A percentile compares a stretch with the other conserved stretches of the same genome.
Conservation (phyloP, 164 flowering plant species). For the Chloranthus sessilifolius region DNA sequence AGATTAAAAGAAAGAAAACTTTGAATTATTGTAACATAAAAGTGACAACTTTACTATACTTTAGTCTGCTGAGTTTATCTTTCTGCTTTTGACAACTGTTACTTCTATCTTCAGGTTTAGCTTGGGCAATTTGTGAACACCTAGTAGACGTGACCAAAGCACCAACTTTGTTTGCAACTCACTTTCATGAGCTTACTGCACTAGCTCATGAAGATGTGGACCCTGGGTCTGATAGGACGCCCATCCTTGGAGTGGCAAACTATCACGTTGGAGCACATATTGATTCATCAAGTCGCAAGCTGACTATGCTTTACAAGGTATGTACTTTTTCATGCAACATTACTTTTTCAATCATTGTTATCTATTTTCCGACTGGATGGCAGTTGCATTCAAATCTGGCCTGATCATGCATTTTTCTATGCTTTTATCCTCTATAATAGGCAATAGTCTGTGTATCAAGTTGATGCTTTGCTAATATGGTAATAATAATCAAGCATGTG, state of each 20-base stretch:
- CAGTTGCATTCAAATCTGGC: too few species aligned
- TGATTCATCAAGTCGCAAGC: slow-evolving; percentile 79
- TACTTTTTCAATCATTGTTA: too few species aligned
- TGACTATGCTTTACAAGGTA: slow-evolving; percentile 99
- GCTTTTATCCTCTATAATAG: neutral
- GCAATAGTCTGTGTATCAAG: too few species aligned
- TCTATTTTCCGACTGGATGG: too few species aligned
- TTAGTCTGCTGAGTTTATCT: neutral
- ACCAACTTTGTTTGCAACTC: slow-evolving; percentile 97
- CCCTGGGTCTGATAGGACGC: slow-evolving; percentile 25
- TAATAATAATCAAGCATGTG: too few species aligned
- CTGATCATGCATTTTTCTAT: neutral
- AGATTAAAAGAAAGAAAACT: too few species aligned
- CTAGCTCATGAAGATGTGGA: slow-evolving; percentile 52
- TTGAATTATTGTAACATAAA: too few species aligned
- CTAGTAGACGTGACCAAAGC: slow-evolving; percentile 77
- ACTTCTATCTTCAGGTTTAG: slow-evolving; percentile 57
- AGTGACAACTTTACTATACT: neutral
- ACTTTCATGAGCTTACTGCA: slow-evolving; percentile 96
- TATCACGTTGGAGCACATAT: slow-evolving; percentile 97
- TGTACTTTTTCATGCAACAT: too few species aligned
- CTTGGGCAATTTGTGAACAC: slow-evolving; percentile 99
- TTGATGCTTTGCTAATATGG: too few species aligned
- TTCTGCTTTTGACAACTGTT: slow-evolving; percentile 3
- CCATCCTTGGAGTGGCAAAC: slow-evolving; percentile 67